A percentile compares a stretch with the other conserved stretches of the same genome.
phyloP scores from a whole-genome alignment of 805 yeast species.

The Starmerella bombi region DNA sequence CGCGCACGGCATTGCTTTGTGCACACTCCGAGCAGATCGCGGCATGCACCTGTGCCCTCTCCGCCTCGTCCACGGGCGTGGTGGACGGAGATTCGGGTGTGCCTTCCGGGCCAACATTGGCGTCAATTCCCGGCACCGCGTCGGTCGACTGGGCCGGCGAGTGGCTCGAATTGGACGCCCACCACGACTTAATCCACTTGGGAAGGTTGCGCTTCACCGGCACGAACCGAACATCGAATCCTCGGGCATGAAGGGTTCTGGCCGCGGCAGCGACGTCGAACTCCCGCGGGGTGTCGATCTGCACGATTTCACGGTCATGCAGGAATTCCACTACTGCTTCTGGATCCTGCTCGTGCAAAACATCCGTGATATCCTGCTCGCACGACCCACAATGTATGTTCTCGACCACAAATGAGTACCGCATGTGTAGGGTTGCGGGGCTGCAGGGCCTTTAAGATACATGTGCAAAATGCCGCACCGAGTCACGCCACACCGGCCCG shows the following conservation, averaged over 20 bases:
- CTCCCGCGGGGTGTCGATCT: slow-evolving; percentile 15
- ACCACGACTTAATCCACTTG: not conserved
- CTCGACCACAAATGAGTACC: slow-evolving; percentile 24
- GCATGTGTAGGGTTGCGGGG: not conserved
- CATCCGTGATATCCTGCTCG: slow-evolving; percentile 29
- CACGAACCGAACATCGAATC: slow-evolving; percentile 25
- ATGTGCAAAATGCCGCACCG: too few species aligned
- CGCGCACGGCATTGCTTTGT: slow-evolving; percentile 28
- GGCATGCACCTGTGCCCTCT: slow-evolving; percentile 15
- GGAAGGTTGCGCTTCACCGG: slow-evolving; percentile 1
- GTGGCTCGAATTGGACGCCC: not conserved
- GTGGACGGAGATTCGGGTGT: too few species aligned
- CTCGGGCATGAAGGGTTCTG: slow-evolving; percentile 18
- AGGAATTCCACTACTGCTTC: slow-evolving; percentile 19
- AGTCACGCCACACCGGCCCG: too few species aligned
- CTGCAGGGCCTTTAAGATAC: too few species aligned
- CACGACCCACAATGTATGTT: slow-evolving; percentile 49
- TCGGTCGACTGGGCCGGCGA: not conserved
- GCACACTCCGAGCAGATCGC: slow-evolving; percentile 16
- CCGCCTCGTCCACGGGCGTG: not conserved
- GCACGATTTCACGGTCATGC: slow-evolving; percentile 23
- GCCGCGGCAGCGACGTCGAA: slow-evolving; percentile 12
- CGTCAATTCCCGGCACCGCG: not conserved
- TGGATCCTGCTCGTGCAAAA: slow-evolving; percentile 23
- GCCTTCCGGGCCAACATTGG: too few species aligned